phyloP scores from a whole-genome alignment of 768 basidiomycete genomes.

The Rhizopogon vinicolor region DNA sequence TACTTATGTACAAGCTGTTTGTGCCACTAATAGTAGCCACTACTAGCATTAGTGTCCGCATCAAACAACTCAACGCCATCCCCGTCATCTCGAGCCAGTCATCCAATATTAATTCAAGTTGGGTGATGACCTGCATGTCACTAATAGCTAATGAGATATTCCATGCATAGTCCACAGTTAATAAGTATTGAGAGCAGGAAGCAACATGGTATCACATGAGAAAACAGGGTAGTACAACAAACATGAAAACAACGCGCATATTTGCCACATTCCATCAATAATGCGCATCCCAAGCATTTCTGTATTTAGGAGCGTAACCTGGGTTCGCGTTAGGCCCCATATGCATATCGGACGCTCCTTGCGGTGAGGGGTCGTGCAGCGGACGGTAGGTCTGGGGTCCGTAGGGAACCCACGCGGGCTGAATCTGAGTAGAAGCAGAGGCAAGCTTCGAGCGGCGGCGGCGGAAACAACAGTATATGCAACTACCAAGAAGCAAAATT shows the following conservation, averaged over 20 bases:
- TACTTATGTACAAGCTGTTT: too few relatives aligned
- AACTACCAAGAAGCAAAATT: constrained; percentile 4
- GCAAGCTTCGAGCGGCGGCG: constrained; percentile 9
- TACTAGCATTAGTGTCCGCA: too few relatives aligned
- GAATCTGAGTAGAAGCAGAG: neutral
- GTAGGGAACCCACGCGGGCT: constrained; percentile 5
- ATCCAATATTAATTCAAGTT: too few relatives aligned
- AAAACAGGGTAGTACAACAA: neutral
- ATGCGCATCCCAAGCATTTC: constrained; percentile 22
- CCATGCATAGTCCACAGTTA: too few relatives aligned
- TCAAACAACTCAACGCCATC: too few relatives aligned
- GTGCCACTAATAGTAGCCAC: too few relatives aligned
- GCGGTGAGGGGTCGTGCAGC: constrained; percentile 22
- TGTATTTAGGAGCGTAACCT: constrained; percentile 10
- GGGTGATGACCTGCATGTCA: too few relatives aligned
- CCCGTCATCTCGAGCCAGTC: too few relatives aligned
- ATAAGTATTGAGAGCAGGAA: too few relatives aligned
- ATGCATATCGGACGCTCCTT: constrained; percentile 23
- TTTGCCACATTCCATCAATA: constrained; percentile 1
- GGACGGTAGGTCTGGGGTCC: constrained; percentile 13
- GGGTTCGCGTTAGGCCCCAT: constrained; percentile 11
- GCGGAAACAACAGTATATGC: constrained; percentile 4
- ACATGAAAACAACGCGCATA: neutral
- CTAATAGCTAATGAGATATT: too few relatives aligned
- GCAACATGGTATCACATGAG: neutral